Evolutionary conservation across 2,329 filamentous ascomycete species (phyloP), one percentile per base, ranked within the genome.

Genomic region (Aspergillus viridinutans): DNA sequence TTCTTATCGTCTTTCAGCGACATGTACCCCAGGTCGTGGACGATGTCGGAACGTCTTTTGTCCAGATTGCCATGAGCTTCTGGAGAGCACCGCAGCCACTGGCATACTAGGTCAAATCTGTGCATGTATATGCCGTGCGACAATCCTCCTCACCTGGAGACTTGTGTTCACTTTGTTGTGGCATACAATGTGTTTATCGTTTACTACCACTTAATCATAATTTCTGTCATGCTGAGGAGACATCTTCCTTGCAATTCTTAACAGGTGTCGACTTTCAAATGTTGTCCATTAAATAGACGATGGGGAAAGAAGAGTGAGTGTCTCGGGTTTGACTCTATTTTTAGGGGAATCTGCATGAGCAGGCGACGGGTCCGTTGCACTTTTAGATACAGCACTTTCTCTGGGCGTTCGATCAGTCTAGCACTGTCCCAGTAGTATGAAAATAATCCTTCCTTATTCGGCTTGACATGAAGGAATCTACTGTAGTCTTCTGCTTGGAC

Each of bases 1-100:
- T 47, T 42, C 20, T 56, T 53, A 56, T 58, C 32, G 50, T 58
- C 54, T 47, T 61, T 26, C 48, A 53, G 52, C 53, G 48, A 54
- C 54, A 49, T 40, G 51, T 52, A 48, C 25, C 29, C 52, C 50
- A 35, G 28, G 43, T 52, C 54, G 55, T 57, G 49, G 47, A 54
- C 49, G 50, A 58, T 57, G 52, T 43, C 50, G 55, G 58, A 48
- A 38, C 20, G 55, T 28, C 52, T 42, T 59, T 54, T 52, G 43
- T 12, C 10, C 43, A 47, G 43, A 25, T 14, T 25, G 43, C 6
- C 8, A 23, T 23, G 43, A 10, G 21, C 2, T 23, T 47, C 21
- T 7, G 21, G 12, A 12, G 12, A 23, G 5, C 23, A 23, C 6
- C 43, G 12, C 43, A 20, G 21, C 43, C 14, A 23, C 14, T 25